phyloP scores from a whole-genome alignment of 371 early-diverging fungal species.

The Apophysomyces elegans region DNA sequence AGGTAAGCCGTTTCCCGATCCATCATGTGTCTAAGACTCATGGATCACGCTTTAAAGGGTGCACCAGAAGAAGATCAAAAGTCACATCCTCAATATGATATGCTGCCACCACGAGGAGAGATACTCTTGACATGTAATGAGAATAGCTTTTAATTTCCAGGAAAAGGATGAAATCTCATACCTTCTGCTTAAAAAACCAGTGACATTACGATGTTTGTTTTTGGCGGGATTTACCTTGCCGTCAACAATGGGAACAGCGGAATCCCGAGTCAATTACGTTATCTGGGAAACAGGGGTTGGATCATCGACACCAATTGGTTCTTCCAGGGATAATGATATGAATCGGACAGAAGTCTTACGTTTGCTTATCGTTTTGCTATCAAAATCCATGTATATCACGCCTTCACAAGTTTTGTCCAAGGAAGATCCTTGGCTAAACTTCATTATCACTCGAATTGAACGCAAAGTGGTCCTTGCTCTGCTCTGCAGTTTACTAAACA shows the following conservation, averaged over 20 bases:
- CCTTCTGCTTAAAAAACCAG: slow-evolving; percentile 22
- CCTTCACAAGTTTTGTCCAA: slow-evolving; percentile 60
- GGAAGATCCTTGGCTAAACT: slow-evolving; percentile 64
- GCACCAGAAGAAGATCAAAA: slow-evolving; percentile 17
- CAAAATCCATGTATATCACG: slow-evolving; percentile 79
- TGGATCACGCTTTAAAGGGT: background rate
- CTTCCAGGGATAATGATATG: slow-evolving; percentile 67
- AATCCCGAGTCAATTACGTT: slow-evolving; percentile 63
- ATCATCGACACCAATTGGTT: slow-evolving; percentile 66
- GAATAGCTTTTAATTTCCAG: background rate
- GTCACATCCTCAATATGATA: slow-evolving; percentile 34
- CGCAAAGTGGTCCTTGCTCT: slow-evolving; percentile 76
- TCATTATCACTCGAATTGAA: slow-evolving; percentile 65
- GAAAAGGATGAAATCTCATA: background rate
- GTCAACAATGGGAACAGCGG: slow-evolving; percentile 49
- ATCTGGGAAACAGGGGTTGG: slow-evolving; percentile 87
- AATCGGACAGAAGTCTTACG: slow-evolving; percentile 81
- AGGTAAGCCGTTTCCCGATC: slow-evolving; percentile 6
- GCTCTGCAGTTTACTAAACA: slow-evolving; percentile 84
- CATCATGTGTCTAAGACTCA: slow-evolving; percentile 1
- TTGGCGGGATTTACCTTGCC: slow-evolving; percentile 83
- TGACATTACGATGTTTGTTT: slow-evolving; percentile 61
- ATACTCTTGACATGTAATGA: slow-evolving; percentile 35
- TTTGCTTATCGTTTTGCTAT: slow-evolving; percentile 74
- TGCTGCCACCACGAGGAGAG: slow-evolving; percentile 39